Evolutionary conservation across 2,329 filamentous ascomycete genomes (phyloP).

Genomic region (Plectosphaerella cucumerina): DNA sequence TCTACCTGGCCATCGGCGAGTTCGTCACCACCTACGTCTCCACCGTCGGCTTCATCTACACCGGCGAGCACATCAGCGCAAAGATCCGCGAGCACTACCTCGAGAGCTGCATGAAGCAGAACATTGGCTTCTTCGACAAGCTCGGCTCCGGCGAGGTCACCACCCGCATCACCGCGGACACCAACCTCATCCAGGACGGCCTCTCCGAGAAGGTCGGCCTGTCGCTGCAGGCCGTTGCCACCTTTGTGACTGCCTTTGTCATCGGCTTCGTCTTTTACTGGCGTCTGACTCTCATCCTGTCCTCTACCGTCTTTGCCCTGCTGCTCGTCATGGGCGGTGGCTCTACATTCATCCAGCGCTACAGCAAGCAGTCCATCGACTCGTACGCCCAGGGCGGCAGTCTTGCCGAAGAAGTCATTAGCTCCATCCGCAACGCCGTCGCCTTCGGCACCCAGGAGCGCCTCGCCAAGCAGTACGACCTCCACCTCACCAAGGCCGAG

Average conservation of each 20-base stretch:
- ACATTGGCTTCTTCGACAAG: slow-evolving; percentile 91
- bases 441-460: slow-evolving; percentile 94
- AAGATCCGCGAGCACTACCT: slow-evolving; percentile 83
- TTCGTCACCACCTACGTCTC: slow-evolving; percentile 74
- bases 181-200: slow-evolving; percentile 88
- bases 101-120: slow-evolving; percentile 77
- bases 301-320: slow-evolving; percentile 76
- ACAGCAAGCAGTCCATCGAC: slow-evolving; percentile 71
- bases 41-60: slow-evolving; percentile 88
- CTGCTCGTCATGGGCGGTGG: slow-evolving; percentile 71
- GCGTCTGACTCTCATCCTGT: slow-evolving; percentile 86
- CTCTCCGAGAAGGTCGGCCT: slow-evolving; percentile 86
- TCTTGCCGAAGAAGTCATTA: slow-evolving; percentile 90
- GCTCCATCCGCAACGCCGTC: slow-evolving; percentile 85
- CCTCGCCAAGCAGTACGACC: slow-evolving; percentile 81
- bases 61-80: slow-evolving; percentile 71
- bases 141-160: slow-evolving; percentile 90
- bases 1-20: slow-evolving; percentile 79
- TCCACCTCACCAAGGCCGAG: slow-evolving; percentile 68
- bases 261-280: slow-evolving; percentile 90
- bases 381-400: slow-evolving; percentile 82
- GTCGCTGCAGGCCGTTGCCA: slow-evolving; percentile 70
- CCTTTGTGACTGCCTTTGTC: slow-evolving; percentile 83
- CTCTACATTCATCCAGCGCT: slow-evolving; percentile 73
- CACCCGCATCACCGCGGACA: slow-evolving; percentile 90